Percentiles rank a stretch among this genome's conserved stretches.
Evolutionary conservation across 345 rosid genomes (phyloP).

Genomic region (Syzygium oleosum): DNA sequence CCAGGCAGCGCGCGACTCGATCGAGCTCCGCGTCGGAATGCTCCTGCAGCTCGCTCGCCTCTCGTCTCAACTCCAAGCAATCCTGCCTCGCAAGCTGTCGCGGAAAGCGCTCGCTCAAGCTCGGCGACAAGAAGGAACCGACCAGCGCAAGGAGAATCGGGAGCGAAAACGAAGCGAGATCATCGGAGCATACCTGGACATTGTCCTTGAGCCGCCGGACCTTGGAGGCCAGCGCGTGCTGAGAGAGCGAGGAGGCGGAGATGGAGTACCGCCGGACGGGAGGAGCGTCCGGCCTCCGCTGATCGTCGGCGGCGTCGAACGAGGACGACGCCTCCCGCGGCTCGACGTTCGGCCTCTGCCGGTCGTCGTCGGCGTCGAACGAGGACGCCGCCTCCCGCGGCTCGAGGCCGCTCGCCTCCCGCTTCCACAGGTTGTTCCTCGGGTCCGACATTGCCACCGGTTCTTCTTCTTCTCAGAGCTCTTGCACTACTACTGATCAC

Average conservation of each 20-base stretch:
- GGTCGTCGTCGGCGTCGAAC: constrained; percentile 20
- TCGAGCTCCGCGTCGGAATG: constrained; percentile 90
- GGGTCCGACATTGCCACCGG: constrained; percentile 53
- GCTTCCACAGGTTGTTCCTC: constrained; percentile 64
- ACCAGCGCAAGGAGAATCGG: neutral
- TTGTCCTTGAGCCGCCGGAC: constrained; percentile 39
- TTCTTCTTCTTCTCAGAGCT: neutral
- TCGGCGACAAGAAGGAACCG: neutral
- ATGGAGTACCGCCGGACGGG: constrained; percentile 64
- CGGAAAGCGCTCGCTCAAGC: too few relatives aligned
- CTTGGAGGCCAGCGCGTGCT: constrained; percentile 39
- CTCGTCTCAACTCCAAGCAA: constrained; percentile 82
- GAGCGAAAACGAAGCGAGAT: neutral
- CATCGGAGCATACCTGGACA: constrained; percentile 18
- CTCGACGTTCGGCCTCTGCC: constrained; percentile 11
- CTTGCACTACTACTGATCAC: neutral
- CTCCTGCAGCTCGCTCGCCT: constrained; percentile 86
- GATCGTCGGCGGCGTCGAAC: neutral
- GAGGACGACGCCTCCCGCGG: constrained; percentile 12
- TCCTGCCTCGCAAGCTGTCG: constrained; percentile 66
- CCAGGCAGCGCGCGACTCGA: constrained; percentile 89
- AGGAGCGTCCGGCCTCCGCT: too few relatives aligned
- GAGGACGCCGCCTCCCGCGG: constrained; percentile 35
- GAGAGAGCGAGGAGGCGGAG: constrained; percentile 12
- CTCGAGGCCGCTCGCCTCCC: constrained; percentile 96